Evolutionary conservation across 2,329 filamentous ascomycete genomes (phyloP), one percentile per base, ranked within the genome.

Genomic region (Penicillium decumbens): DNA sequence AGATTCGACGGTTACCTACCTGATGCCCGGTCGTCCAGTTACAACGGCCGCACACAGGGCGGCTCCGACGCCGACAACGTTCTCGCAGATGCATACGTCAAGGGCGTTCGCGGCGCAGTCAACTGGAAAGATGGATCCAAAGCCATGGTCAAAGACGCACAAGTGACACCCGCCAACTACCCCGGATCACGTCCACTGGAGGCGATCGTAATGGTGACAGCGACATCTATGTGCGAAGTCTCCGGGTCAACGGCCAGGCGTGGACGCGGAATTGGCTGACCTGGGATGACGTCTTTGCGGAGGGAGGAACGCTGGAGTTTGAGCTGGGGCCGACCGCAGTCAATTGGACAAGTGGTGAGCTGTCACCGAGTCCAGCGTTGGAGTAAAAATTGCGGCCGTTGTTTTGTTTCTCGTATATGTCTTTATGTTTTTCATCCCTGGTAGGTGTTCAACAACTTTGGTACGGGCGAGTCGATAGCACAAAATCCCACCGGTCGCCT

Each of bases 51-150:
- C 13, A 80, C 81, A 0, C 85, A 88, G 63, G 85, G 83, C 9
- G 85, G 85, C 6, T 84, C 80, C 10, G 88, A 88, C 59, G 79
- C 80, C 3, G 85, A 89, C 63, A 88, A 85, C 49, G 78, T 89
- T 3, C 77, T 89, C 13, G 85, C 85, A 2, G 85, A 89, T 60
- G 85, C 85, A 0, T 88, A 81, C 54, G 77, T 87, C 27, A 88
- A 88, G 64, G 83, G 83, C 0, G 73, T 85, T 3, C 64, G 64
- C 10, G 83, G 81, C 4, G 71, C 71, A 3, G 72, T 89, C 38
- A 73, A 88, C 65, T 89, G 85, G 85, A 68, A 74, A 3, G 78
- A 80, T 46, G 83, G 76, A 3, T 84, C 81, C 57, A 69, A 73
- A 4, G 81, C 83, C 41, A 84, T 87, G 82, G 70, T 80, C 7